Evolutionary conservation across 2,329 filamentous ascomycete genomes (phyloP), one percentile per base, ranked within the genome.

Genomic region (Talaromyces albobiverticillius): DNA sequence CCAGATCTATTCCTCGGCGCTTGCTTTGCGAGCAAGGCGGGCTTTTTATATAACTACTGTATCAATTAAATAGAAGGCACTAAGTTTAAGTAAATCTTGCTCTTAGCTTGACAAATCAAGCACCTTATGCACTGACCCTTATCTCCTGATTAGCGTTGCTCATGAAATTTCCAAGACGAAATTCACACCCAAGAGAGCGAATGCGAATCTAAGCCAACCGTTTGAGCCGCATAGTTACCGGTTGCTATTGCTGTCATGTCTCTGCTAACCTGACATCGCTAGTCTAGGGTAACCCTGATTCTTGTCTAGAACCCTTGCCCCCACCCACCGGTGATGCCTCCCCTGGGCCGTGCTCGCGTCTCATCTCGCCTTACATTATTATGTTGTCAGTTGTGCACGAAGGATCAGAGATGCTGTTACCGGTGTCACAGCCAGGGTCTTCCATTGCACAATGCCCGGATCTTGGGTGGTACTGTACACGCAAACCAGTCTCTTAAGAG

Each of bases 151-250:
- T 43, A 32, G 26, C 11, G 41, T 31, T 43, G 25, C 16, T 25
- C 14, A 34, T 51, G 16, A 16, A 7, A 42, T 16, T 16, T 3
- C 9, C 13, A 22, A 34, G 11, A 2, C n/a, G n/a, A 32, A 23
- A 22, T 14, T 16, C 1, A 2, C 16, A 31, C 38, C 26, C 13
- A 13, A 26, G 16, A 25, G 16, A 7, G 20, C 31, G 18, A 9
- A 10, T 18, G 26, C 18, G 18, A n/a, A 31, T 11, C 47, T 22
- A 11, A 22, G 26, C 48, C 48, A 51, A 43, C 38, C 26, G 29
- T 51, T 51, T 51, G 38, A 51, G 48, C 48, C 48, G 38, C 48
- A 51, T 18, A 8, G 25, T 42, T 43, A 42, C 38, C 38, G 38
- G 48, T 51, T 16, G 34, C 46, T 25, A 18, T 31, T 31, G 32